Percentiles rank a stretch among this genome's conserved stretches.
These are phyloP conservation scores for Omphalea diandra DNA, from an alignment of 441 rosid species.

Conservation along the genomic window DNA sequence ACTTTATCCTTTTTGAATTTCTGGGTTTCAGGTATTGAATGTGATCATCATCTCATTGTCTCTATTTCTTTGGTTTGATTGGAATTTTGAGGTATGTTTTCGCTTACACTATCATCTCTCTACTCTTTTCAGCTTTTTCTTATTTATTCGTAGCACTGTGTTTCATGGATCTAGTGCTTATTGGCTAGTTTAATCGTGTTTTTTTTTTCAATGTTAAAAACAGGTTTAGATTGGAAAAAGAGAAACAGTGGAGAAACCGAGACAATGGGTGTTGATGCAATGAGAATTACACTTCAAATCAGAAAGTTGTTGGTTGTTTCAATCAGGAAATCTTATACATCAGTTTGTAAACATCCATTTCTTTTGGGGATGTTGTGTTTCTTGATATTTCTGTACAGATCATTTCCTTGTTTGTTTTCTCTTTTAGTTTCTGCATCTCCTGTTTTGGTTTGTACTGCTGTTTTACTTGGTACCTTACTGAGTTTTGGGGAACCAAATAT, in stretches of 20 bases:
- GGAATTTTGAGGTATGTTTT: constrained; percentile 34
- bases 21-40: constrained; percentile 35
- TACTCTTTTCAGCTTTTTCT: background rate
- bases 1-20: background rate
- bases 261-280: constrained; percentile 50
- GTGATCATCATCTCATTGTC: constrained; percentile 31
- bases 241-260: no score
- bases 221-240: constrained; percentile 25
- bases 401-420: constrained; percentile 74
- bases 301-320: constrained; percentile 43
- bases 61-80: constrained; percentile 24
- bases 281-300: constrained; percentile 41
- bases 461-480: constrained; percentile 83
- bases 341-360: constrained; percentile 71
- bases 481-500: constrained; percentile 77
- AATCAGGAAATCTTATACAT: constrained; percentile 43
- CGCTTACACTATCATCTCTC: constrained; percentile 8
- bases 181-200: constrained; percentile 21
- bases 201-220: constrained; percentile 12
- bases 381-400: constrained; percentile 61
- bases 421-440: constrained; percentile 82
- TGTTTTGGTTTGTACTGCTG: constrained; percentile 85
- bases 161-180: constrained; percentile 29
- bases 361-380: constrained; percentile 48
- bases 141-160: constrained; percentile 13